These are phyloP conservation scores for Candida adriatica DNA, from an alignment of 805 yeast species.

Conservation along the genomic window DNA sequence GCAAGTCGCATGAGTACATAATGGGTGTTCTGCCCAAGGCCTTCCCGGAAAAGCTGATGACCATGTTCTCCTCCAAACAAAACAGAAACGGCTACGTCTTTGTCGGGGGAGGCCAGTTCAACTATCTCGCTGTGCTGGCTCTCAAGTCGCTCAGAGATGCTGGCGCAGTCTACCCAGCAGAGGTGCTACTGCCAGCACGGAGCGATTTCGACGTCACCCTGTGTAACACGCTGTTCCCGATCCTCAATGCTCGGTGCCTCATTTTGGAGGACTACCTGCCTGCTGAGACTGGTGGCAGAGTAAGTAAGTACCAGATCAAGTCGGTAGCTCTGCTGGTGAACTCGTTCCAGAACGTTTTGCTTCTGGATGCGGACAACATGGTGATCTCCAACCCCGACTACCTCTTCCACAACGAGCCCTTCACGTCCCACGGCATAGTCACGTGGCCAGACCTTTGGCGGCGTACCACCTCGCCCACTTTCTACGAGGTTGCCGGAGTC, in stretches of 20 bases:
- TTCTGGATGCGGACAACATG: slow-evolving; percentile 70
- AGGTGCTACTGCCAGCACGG: slow-evolving; percentile 61
- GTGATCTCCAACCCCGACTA: slow-evolving; percentile 51
- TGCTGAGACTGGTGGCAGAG: slow-evolving; percentile 31
- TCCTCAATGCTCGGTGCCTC: slow-evolving; percentile 52
- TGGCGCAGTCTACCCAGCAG: slow-evolving; percentile 67
- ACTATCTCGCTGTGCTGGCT: slow-evolving; percentile 49
- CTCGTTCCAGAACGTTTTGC: slow-evolving; percentile 62
- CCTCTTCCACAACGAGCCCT: slow-evolving; percentile 38
- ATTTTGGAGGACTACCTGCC: slow-evolving; percentile 46
- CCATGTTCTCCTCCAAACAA: slow-evolving; percentile 1
- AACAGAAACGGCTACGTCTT: slow-evolving; percentile 49
- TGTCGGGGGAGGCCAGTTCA: slow-evolving; percentile 64
- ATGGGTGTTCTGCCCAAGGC: slow-evolving; percentile 27
- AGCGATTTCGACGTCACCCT: slow-evolving; percentile 62
- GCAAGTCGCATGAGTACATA: slow-evolving; percentile 11
- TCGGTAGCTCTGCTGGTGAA: slow-evolving; percentile 67
- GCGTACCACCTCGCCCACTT: slow-evolving; percentile 53
- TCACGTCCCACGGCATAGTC: slow-evolving; percentile 35
- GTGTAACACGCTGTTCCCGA: slow-evolving; percentile 57
- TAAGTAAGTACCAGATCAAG: slow-evolving; percentile 55
- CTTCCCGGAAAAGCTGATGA: slow-evolving; percentile 2
- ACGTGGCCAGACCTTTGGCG: slow-evolving; percentile 67
- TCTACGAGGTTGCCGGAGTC: slow-evolving; percentile 43
- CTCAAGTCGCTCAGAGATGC: slow-evolving; percentile 46